A percentile compares a stretch with the other conserved stretches of the same genome.
phyloP scores from a whole-genome alignment of 2,329 filamentous ascomycete species.

The Leptographium procerum region DNA sequence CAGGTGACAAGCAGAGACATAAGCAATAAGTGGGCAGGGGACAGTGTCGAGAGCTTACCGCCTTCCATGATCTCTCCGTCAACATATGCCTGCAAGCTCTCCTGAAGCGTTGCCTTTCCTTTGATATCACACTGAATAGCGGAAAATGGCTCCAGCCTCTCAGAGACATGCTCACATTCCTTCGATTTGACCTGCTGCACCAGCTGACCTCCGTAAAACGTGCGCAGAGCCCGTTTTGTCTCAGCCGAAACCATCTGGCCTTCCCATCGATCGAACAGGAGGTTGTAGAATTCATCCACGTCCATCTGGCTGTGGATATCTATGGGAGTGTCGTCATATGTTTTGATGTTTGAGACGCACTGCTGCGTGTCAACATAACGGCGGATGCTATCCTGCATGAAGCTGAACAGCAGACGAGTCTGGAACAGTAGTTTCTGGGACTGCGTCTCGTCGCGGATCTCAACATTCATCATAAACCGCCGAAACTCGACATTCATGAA shows the following conservation, averaged over 20 bases:
- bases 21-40: background rate
- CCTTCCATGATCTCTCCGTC: constrained; percentile 95
- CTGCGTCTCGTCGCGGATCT: constrained; percentile 39
- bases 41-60: constrained; percentile 30
- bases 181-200: constrained; percentile 94
- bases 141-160: constrained; percentile 80
- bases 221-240: constrained; percentile 63
- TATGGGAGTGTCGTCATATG: constrained; percentile 71
- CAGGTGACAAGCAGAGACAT: background rate
- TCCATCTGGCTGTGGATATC: constrained; percentile 93
- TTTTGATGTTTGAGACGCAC: constrained; percentile 66
- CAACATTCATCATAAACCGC: constrained; percentile 63
- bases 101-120: constrained; percentile 70
- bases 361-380: constrained; percentile 62
- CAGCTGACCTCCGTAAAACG: constrained; percentile 82
- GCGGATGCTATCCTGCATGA: constrained; percentile 72
- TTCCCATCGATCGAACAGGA: constrained; percentile 87
- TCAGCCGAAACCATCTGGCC: constrained; percentile 57
- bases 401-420: constrained; percentile 71
- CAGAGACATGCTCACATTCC: constrained; percentile 88
- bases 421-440: constrained; percentile 61
- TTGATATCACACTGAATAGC: constrained; percentile 96
- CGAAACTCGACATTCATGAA: constrained; percentile 93
- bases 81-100: constrained; percentile 90
- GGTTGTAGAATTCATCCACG: constrained; percentile 93